Evolutionary conservation across 1,284 basidiomycete genomes (phyloP), one percentile per base, ranked within the genome.

Genomic region (Tylopilus sp.): DNA sequence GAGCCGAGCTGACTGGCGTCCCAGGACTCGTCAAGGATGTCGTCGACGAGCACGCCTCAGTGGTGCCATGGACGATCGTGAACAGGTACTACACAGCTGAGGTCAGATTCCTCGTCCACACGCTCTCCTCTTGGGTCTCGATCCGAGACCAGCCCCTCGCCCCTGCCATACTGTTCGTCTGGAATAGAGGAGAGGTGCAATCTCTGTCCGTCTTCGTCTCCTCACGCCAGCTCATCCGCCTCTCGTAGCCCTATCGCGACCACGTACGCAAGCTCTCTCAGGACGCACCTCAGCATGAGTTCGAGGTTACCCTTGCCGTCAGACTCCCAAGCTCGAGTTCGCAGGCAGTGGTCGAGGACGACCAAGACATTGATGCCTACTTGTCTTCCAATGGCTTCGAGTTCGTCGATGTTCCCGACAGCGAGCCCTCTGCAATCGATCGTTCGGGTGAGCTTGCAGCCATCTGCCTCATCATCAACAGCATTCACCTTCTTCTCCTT

Each of bases 1-100:
- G 49, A 21, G 45, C 28, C 40, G 31, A 40, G 30, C 65, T 68
- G 50, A 68, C 53, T 40, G 60, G 53, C 53, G 29, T 60, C 44
- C 53, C 56, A 60, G 59, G 54, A 50, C 55, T 71, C 42, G 59
- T 55, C 38, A 59, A 59, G 12, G 59, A 64, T 18, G 45, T 40
- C 36, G 50, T 46, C 28, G 58, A 55, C 26, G 62, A 61, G 28
- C 51, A 54, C 15, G 26, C 51, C 21, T 33, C 50, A n/a, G 55
- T 52, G 28, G 67, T 87, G 29, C 83, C 82, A 12, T 93, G 89
- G 88, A 84, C 76, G 28, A 88, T 94, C 52, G 71, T 74, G 51
- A 93, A 94, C 73, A 87, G 82, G 66, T 94, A 94, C 68, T 94
- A 93, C 69, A 79, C 82, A 11, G 91, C 91, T 4, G 69, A 79